Evolutionary conservation across 495 filamentous ascomycete genomes (phyloP).

Genomic region (Bacidia rubella): DNA sequence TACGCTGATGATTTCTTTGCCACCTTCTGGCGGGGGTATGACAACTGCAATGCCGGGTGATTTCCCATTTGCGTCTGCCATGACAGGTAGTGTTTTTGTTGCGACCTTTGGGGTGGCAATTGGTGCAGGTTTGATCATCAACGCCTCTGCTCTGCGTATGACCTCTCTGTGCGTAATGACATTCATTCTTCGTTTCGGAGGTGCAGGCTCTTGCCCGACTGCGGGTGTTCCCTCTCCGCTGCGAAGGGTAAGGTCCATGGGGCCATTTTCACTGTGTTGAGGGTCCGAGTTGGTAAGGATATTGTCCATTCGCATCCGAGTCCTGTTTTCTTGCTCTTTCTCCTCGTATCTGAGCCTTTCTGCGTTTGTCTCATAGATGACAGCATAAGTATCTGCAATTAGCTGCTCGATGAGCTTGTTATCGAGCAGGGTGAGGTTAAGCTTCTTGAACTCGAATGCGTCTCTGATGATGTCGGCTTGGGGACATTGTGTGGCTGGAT

Average conservation of each 20-base stretch:
- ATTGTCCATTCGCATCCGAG: slow-evolving; percentile 47
- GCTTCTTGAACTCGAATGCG: slow-evolving; percentile 72
- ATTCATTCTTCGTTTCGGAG: slow-evolving; percentile 9
- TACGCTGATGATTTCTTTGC: slow-evolving; percentile 30
- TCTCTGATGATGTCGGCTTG: slow-evolving; percentile 68
- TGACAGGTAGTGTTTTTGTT: neutral
- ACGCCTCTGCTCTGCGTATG: slow-evolving; percentile 46
- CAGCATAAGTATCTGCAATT: slow-evolving; percentile 72
- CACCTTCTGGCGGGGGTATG: slow-evolving; percentile 26
- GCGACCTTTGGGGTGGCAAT: slow-evolving; percentile 24
- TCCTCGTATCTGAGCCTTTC: slow-evolving; percentile 33
- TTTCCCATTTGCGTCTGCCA: neutral
- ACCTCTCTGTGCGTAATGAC: slow-evolving; percentile 35
- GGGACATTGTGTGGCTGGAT: slow-evolving; percentile 25
- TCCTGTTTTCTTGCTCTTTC: slow-evolving; percentile 37
- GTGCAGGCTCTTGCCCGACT: slow-evolving; percentile 11
- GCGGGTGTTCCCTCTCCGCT: slow-evolving; percentile 7
- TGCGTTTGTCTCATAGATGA: slow-evolving; percentile 51
- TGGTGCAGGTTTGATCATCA: slow-evolving; percentile 27
- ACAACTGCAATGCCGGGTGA: slow-evolving; percentile 22
- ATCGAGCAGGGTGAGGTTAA: slow-evolving; percentile 86
- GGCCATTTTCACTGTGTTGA: slow-evolving; percentile 9
- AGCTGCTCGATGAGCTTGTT: slow-evolving; percentile 73
- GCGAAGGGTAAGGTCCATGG: neutral
- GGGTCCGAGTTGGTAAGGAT: slow-evolving; percentile 30